Percentiles rank a stretch among this genome's conserved stretches.
Evolutionary conservation across 73 alveolate genomes (phyloP).

Genomic region (Paramecium tetraurelia): DNA sequence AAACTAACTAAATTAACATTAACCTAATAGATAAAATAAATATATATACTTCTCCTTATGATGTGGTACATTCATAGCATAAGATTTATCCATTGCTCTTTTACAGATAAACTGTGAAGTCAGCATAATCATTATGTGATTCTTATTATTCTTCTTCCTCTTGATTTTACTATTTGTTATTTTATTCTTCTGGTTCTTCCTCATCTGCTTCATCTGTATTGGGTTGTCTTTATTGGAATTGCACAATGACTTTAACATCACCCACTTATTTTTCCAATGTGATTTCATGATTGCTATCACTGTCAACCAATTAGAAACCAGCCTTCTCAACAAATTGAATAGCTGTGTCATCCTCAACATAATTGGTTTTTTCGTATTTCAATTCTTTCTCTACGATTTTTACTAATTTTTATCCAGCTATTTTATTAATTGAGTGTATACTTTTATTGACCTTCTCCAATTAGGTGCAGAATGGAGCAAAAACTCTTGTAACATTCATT

Average conservation of each 20-base stretch:
- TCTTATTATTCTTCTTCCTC: conserved; percentile 39
- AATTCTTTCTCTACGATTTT: conserved; percentile 58
- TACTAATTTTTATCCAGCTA: not conserved
- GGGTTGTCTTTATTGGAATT: conserved; percentile 55
- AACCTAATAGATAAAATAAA: not conserved
- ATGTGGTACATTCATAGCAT: conserved; percentile 53
- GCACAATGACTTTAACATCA: conserved; percentile 27
- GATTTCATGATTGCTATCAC: not conserved
- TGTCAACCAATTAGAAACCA: conserved; percentile 36
- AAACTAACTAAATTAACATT: conserved; percentile 52
- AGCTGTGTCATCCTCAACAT: conserved; percentile 45
- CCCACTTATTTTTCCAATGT: conserved; percentile 47
- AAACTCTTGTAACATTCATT: not conserved
- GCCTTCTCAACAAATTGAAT: conserved; percentile 1
- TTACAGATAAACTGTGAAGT: conserved; percentile 43
- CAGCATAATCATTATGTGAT: conserved; percentile 43
- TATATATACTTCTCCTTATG: conserved; percentile 52
- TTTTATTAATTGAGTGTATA: not conserved
- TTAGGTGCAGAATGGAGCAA: not conserved
- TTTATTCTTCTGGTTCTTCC: conserved; percentile 17
- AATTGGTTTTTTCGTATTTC: conserved; percentile 54
- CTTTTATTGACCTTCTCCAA: not conserved
- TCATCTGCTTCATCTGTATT: conserved; percentile 7
- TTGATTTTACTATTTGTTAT: not conserved
- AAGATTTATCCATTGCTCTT: conserved; percentile 50